phyloP scores from a whole-genome alignment of 805 yeast species.

The Nakazawaea ernobii region DNA sequence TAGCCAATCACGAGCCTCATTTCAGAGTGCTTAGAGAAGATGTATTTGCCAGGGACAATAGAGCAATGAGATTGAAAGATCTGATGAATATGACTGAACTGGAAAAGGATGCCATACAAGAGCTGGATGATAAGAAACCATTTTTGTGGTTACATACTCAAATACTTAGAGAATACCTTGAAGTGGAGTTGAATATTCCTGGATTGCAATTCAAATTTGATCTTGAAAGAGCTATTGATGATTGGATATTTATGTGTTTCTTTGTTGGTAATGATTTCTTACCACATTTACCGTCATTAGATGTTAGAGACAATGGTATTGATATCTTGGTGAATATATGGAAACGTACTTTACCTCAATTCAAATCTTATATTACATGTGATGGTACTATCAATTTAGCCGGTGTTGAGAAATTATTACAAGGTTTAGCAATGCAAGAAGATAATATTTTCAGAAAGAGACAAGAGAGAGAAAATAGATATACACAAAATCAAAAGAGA shows the following conservation, averaged over 20 bases:
- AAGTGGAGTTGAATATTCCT: constrained; percentile 71
- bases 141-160: constrained; percentile 91
- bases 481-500: constrained; percentile 60
- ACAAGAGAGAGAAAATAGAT: constrained; percentile 63
- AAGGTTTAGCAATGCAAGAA: constrained; percentile 65
- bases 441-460: constrained; percentile 68
- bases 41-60: constrained; percentile 77
- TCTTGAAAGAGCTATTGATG: constrained; percentile 93
- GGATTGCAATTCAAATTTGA: constrained; percentile 72
- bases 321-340: constrained; percentile 77
- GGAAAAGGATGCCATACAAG: constrained; percentile 36
- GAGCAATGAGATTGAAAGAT: constrained; percentile 39
- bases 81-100: constrained; percentile 57
- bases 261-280: constrained; percentile 97
- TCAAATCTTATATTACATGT: constrained; percentile 77
- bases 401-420: constrained; percentile 69
- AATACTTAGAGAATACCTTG: constrained; percentile 81
- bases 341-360: constrained; percentile 63
- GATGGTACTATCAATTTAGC: constrained; percentile 79
- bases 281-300: constrained; percentile 92
- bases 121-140: constrained; percentile 60
- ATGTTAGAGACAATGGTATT: constrained; percentile 91
- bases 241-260: constrained; percentile 98
- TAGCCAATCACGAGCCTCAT: constrained; percentile 98
- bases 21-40: constrained; percentile 92